Evolutionary conservation across 352 stramenopile species (phyloP).

Genomic region (Pythium monospermum): DNA sequence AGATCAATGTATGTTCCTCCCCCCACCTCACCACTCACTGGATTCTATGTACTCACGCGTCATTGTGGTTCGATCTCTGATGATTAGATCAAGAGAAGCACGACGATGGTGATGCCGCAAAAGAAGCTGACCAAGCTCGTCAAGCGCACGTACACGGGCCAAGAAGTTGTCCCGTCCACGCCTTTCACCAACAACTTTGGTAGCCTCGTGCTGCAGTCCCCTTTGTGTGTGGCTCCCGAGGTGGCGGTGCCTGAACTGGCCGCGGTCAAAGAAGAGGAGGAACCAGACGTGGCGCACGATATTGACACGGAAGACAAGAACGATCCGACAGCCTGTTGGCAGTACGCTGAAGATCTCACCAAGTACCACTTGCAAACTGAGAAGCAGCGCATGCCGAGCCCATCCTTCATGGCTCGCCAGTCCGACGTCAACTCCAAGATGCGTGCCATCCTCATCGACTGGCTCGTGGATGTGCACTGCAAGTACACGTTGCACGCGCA

Average conservation of each 20-base stretch:
- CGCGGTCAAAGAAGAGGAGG: slow-evolving; percentile 23
- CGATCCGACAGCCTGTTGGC: slow-evolving; percentile 57
- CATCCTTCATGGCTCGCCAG: slow-evolving; percentile 86
- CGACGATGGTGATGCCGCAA: slow-evolving; percentile 37
- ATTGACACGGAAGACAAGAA: slow-evolving; percentile 75
- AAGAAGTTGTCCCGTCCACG: slow-evolving; percentile 22
- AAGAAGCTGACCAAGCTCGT: slow-evolving; percentile 35
- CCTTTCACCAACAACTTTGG: slow-evolving; percentile 31
- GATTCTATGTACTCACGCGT: background rate
- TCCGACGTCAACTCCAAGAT: slow-evolving; percentile 99
- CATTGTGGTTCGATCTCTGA: background rate
- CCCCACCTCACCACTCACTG: no score
- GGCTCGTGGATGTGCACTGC: slow-evolving; percentile 93
- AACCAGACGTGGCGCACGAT: slow-evolving; percentile 31
- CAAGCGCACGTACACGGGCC: slow-evolving; percentile 22
- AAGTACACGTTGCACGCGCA: slow-evolving; percentile 79
- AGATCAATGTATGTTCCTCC: slow-evolving; percentile 50
- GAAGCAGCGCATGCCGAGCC: slow-evolving; percentile 56
- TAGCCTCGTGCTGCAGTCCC: slow-evolving; percentile 31
- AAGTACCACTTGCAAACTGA: slow-evolving; percentile 72
- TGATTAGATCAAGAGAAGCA: slow-evolving; percentile 58
- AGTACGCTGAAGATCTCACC: slow-evolving; percentile 82
- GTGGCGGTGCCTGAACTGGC: slow-evolving; percentile 17
- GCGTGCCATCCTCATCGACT: slow-evolving; percentile 99
- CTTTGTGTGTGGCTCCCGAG: slow-evolving; percentile 10